Evolutionary conservation across 192 early-diverging fungal genomes (phyloP).

Genomic region (Coemansia sp.): DNA sequence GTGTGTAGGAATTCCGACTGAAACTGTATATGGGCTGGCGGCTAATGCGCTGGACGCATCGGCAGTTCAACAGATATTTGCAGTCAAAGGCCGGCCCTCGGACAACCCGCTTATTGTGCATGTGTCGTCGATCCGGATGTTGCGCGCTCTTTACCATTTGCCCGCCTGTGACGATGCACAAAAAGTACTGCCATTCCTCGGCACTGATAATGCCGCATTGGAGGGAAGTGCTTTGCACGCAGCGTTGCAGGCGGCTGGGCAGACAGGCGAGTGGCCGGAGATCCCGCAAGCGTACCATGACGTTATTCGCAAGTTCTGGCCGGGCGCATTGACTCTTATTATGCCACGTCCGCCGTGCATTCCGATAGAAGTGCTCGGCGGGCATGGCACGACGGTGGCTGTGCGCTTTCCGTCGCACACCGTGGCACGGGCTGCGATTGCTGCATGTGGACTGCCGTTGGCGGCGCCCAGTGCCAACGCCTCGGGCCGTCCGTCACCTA

Average conservation of each 20-base stretch:
- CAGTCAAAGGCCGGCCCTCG: conserved; percentile 82
- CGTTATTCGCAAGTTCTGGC: conserved; percentile 77
- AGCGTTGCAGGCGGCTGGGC: conserved; percentile 15
- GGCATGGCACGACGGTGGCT: conserved; percentile 78
- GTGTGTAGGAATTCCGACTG: conserved; percentile 90
- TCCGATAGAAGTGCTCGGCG: conserved; percentile 78
- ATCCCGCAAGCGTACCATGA: conserved; percentile 71
- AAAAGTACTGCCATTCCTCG: conserved; percentile 30
- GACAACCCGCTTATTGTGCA: conserved; percentile 99
- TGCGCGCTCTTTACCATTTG: conserved; percentile 61
- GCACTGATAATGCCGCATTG: conserved; percentile 46
- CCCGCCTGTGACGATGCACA: conserved; percentile 13
- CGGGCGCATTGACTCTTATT: conserved; percentile 90
- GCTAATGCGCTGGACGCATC: conserved; percentile 72
- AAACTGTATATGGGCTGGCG: conserved; percentile 97
- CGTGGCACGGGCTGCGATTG: conserved; percentile 85
- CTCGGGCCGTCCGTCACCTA: conserved; percentile 93
- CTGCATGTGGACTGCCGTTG: conserved; percentile 77
- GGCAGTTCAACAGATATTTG: conserved; percentile 76
- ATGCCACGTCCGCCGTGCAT: conserved; percentile 63
- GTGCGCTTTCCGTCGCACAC: conserved; percentile 90
- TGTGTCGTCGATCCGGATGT: conserved; percentile 86
- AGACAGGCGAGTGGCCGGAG: conserved; percentile 43
- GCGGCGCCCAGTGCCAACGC: conserved; percentile 99
- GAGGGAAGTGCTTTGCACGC: conserved; percentile 18